Evolutionary conservation across 1,139 yeast genomes (phyloP).

Genomic region (Zhuliangozyma blackwelliae): DNA sequence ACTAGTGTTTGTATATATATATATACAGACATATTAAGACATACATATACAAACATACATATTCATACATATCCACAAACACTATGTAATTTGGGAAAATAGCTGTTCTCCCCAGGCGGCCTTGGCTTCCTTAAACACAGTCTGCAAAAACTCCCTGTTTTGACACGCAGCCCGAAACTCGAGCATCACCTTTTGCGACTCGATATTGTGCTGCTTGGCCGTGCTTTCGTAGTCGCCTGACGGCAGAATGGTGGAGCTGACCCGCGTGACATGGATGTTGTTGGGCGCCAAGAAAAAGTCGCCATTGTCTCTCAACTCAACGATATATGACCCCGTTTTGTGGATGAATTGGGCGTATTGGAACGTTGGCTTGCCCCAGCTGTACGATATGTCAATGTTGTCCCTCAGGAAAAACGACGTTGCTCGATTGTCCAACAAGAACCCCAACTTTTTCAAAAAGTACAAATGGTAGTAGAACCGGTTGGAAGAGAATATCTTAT

Average conservation of each 20-base stretch:
- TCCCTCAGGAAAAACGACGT: conserved; percentile 55
- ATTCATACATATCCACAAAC: conserved; percentile 1
- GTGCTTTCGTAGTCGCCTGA: conserved; percentile 23
- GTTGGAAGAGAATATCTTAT: conserved; percentile 44
- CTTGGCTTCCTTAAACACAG: conserved; percentile 58
- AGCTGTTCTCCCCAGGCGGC: conserved; percentile 38
- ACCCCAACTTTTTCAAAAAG: conserved; percentile 64
- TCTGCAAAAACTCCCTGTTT: conserved; percentile 41
- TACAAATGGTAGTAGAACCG: conserved; percentile 60
- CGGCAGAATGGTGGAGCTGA: conserved; percentile 35
- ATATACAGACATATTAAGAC: too few relatives aligned
- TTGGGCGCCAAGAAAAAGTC: conserved; percentile 79
- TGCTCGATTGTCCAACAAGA: conserved; percentile 77
- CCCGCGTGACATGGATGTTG: conserved; percentile 65
- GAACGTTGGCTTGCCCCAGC: conserved; percentile 89
- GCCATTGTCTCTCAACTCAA: conserved; percentile 81
- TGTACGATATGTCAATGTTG: conserved; percentile 59
- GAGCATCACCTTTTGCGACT: conserved; percentile 71
- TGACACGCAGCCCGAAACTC: conserved; percentile 63
- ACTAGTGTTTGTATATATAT: too few relatives aligned
- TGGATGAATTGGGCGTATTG: conserved; percentile 88
- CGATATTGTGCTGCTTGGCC: conserved; percentile 36
- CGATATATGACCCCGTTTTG: conserved; percentile 81
- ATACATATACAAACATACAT: too few relatives aligned
- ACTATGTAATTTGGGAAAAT: conserved; percentile 8